Evolutionary conservation across 768 basidiomycete species (phyloP), one percentile per base, ranked within the genome.

Genomic region (Ramaria sp.): DNA sequence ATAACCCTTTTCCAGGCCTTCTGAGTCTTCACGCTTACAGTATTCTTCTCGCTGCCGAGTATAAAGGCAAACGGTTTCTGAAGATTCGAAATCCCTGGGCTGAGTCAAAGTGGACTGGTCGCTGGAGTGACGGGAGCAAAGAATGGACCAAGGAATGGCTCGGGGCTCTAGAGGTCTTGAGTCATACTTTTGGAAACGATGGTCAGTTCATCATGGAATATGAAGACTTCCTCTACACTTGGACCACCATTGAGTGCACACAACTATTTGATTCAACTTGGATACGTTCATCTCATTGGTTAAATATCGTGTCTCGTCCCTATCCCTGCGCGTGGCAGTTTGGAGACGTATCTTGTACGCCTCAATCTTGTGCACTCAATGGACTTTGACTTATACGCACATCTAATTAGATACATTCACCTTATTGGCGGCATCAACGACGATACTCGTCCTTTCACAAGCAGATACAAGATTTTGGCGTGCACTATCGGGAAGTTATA

Each of bases 61-160:
- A 68, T 52, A 68, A 69, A 12, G 73, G 72, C 3, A 76, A 72
- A 56, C 67, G 73, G 2, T 77, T 78, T 52, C 62, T 79, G 6
- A 69, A 75, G 12, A 61, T 78, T 6, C 65, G 76, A 1, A 77
- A 78, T 61, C 77, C 78, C 0, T 79, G 77, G 77, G 75, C 74
- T 8, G 65, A 70, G 32, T 64, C 68, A 1, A 74, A 75, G 51
- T 77, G 76, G 75, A 74, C 68, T 1, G 76, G 76, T 8, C 65
- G 67, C 13, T 77, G 76, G 76, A 72, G 72, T 0, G 78, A 79
- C 59, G 78, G 79, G 0, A 73, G 75, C 4, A 78, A 78, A 56
- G 77, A 79, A 59, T 81, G 79, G 79, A 77, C 71, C 0, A 53
- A 57, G 8, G 77, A 78, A 56, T 79, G 78, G 78, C 57, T 77